Base-by-base conservation (phyloP, 108 stramenopile species). In the Nannochloropsis oceanica region DNA sequence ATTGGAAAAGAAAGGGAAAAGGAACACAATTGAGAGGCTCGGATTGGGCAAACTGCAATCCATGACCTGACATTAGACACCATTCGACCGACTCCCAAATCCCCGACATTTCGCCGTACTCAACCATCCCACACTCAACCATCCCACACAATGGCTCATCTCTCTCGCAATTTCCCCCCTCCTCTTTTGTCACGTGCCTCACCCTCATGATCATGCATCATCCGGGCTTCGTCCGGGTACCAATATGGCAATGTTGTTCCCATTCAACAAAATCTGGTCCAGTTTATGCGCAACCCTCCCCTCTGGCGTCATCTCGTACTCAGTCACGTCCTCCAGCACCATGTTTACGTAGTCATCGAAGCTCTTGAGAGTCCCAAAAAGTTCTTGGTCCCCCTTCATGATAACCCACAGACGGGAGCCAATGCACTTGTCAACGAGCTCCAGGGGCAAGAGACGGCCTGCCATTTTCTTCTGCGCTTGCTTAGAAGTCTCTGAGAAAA, bases 341-440 rank as follows among this genome's bases (percentile, higher is more conserved):
- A 93, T 93, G 85, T 93, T 93, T 14, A 93, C 93, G 82, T 92
- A 93, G 83, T 93, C 92, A 59, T 93, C 93, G 59, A 93, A 93
- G 25, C 93, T 92, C 27, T 90, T 85, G 27, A 93, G 84, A 0
- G 93, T 93, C 13, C 93, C 93, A 25, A 92, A 92, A 10, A 93
- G 82, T 86, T 93, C 93, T 81, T 92, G 89, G 80, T 90, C 90
- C 22, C 88, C 92, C 90, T 93, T 93, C 93, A 93, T 92, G 82
- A 93, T 89, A 42, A 93, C 90, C 93, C 92, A 92, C 12, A 93
- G 82, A 18, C 85, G 81, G 13, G 86, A 83, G 27, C 93, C 93
- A 13, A 93, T 91, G 92, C 93, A 92, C 50, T 92, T 92, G 85
- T 93, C 93, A 26, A 93, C 90, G 26, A 93, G 91, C 91, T 92